These are phyloP conservation scores for Schizothecium vesticola DNA, from an alignment of 495 filamentous ascomycete genomes.

Conservation along the genomic window DNA sequence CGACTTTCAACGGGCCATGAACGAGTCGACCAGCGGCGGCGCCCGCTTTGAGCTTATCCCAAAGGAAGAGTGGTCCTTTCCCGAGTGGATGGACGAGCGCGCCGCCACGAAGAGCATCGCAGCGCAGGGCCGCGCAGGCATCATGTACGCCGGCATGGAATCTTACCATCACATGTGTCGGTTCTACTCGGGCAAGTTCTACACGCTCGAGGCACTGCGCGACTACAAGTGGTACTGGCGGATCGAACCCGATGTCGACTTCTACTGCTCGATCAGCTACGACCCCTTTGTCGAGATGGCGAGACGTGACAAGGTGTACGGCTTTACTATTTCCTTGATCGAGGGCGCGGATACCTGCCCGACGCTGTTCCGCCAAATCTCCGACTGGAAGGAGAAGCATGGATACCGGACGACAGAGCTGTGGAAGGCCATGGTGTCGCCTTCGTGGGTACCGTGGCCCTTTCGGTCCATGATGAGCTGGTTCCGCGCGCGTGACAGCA, in stretches of 20 bases:
- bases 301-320: conserved; percentile 46
- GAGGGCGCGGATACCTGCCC: conserved; percentile 48
- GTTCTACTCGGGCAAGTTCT: conserved; percentile 90
- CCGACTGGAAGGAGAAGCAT: conserved; percentile 38
- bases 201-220: conserved; percentile 36
- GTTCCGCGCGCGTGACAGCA: conserved; percentile 34
- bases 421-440: conserved; percentile 37
- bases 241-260: conserved; percentile 48
- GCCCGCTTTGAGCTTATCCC: conserved; percentile 74
- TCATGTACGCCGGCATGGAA: conserved; percentile 98
- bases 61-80: conserved; percentile 82
- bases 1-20: conserved; percentile 80
- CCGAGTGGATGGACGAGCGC: conserved; percentile 75
- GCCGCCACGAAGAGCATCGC: conserved; percentile 79
- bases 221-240: conserved; percentile 53
- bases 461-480: conserved; percentile 31
- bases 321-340: conserved; percentile 47
- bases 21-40: conserved; percentile 72
- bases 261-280: conserved; percentile 50
- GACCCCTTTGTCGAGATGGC: conserved; percentile 53
- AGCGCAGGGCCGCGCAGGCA: conserved; percentile 79
- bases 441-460: conserved; percentile 39
- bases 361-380: conserved; percentile 42
- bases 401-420: conserved; percentile 26
- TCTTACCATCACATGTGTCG: conserved; percentile 97